Evolutionary conservation across 257 asterid genomes (phyloP), one percentile per base, ranked within the genome.

Genomic region (Solanum tarijense): DNA sequence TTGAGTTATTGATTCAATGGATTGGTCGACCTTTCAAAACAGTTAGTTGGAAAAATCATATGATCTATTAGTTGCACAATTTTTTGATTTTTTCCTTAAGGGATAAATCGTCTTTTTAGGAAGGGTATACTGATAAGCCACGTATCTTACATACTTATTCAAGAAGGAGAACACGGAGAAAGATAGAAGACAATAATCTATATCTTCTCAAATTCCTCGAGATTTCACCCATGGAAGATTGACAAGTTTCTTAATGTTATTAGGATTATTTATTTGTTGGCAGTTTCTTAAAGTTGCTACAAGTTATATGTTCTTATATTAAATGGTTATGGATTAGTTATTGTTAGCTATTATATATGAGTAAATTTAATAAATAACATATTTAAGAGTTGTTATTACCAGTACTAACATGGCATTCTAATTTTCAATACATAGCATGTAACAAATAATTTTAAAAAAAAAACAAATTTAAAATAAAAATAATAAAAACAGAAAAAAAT

Each of bases 41-140:
- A 60, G 71, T 68, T 20, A 62, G 81, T 14, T 87, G 86, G 87
- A 81, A 87, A 25, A 43, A 41, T 62, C 82, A 87, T 81, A 87
- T 81, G 87, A 87, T 9, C 18, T 66, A 1, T 62, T 87, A 23
- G 87, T 18, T 16, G 23, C 62, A 52, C 65, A 55, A 6, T 55
- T 55, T 55, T 18, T 55, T 18, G 1, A 18, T 55, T 7, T 55
- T 20, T 20, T 2, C 65, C 4, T 55, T 20, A 2, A 55, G 65
- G 65, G 65, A 55, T 4, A 55, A 55, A 20, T 7, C 83, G 5
- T 55, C 72, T 29, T 58, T 58, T 58, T 8, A 58, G 68, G 12
- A 58, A 8, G 27, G 68, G 68, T 27, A 7, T 6, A 68, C 2
- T 68, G 35, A 68, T 68, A 68, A 66, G 35, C 20, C 35, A 12